Evolutionary conservation across 1,284 basidiomycete species (phyloP), one percentile per base, ranked within the genome.

Genomic region (Macrocystidia cucumis): DNA sequence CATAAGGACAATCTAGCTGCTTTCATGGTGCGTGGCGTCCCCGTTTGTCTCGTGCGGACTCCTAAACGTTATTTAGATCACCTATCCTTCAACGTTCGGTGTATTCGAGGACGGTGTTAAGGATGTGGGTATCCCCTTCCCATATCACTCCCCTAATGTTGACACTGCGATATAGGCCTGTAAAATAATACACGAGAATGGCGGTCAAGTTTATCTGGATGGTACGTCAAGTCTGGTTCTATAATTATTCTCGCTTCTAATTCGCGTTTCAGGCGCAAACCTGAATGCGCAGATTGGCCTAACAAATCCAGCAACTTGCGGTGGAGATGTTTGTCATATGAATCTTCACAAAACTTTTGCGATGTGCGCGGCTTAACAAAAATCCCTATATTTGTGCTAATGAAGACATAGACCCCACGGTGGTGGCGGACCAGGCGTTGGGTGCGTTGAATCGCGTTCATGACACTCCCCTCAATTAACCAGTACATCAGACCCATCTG

Each of bases 341-440:
- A 98, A 98, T 65, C 66, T 98, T 34, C 95, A 98, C 72, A 98
- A 98, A 65, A 92, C 91, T 0, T 92, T 93, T 52, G 81, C 87
- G 5, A 93, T 93, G 86, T 89, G 52, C 38, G 65, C 41, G 9
- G 43, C 35, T 37, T 33, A 19, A 35, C 4, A 29, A 13, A 11
- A 6, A 12, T 24, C 9, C 30, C 17, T 26, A n/a, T 17, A 36
- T 46, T 11, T 5, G 5, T 14, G 38, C 40, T 50, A 33, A 45
- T 29, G 16, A 8, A 32, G 40, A 30, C 35, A 1, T 40, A 89
- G 84, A 55, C 96, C 95, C 18, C 95, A 98, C 57, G 95, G 95
- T 42, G 95, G 95, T 38, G 95, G 95, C 42, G 95, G 95, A 40
- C 95, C 96, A 34, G 95, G 95, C 48, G 83, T 92, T 38, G 91